Conservation (phyloP, 257 asterid genomes). For the Fraxinus pennsylvanica region DNA sequence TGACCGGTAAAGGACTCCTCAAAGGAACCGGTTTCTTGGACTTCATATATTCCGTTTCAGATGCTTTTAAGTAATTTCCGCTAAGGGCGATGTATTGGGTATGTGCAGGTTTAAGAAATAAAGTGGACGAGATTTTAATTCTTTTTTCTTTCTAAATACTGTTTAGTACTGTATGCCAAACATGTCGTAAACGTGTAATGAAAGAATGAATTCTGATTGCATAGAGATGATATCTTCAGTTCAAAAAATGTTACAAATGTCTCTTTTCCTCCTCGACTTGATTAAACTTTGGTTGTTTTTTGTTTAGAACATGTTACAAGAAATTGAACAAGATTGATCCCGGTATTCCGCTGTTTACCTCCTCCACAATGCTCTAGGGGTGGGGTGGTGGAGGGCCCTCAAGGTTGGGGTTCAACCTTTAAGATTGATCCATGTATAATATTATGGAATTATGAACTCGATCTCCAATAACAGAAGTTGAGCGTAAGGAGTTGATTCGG, state of each 20-base stretch:
- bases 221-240: neutral
- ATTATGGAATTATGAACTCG: no score
- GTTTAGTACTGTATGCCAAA: neutral
- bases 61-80: conserved; percentile 43
- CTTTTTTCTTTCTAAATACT: neutral
- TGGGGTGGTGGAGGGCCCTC: no score
- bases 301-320: conserved; percentile 7
- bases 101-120: neutral
- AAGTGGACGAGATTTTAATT: neutral
- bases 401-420: no score
- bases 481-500: no score
- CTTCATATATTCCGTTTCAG: conserved; percentile 74
- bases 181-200: neutral
- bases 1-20: conserved; percentile 89
- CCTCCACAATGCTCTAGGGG: no score
- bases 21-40: conserved; percentile 98
- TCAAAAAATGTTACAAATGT: neutral
- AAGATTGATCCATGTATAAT: conserved; percentile 6
- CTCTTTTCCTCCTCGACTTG: conserved; percentile 9
- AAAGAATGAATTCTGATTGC: neutral
- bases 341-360: neutral
- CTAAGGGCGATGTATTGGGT: neutral
- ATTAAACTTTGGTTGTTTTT: neutral
- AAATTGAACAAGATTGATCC: conserved; percentile 5
- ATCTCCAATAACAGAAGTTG: no score